phyloP scores from a whole-genome alignment of 2,329 filamentous ascomycete genomes.

The Curvularia eragrostidis region DNA sequence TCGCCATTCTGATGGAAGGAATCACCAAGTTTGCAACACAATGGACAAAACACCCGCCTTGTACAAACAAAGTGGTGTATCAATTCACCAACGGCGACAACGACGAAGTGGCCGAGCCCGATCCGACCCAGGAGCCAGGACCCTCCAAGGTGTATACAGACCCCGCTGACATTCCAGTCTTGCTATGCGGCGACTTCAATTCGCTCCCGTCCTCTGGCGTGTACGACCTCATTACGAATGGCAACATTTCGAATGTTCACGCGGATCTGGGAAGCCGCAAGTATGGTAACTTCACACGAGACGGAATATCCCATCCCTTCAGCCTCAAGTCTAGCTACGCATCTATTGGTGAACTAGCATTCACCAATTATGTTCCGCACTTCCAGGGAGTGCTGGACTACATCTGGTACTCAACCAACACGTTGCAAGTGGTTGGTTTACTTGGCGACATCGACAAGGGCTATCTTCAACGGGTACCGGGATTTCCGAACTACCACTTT shows the following conservation, averaged over 20 bases:
- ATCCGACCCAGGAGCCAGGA: slow-evolving; percentile 68
- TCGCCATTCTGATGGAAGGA: slow-evolving; percentile 92
- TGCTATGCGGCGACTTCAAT: slow-evolving; percentile 97
- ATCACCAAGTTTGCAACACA: slow-evolving; percentile 85
- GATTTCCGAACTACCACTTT: slow-evolving; percentile 94
- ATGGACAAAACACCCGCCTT: slow-evolving; percentile 79
- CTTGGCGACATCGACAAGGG: slow-evolving; percentile 86
- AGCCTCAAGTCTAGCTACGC: slow-evolving; percentile 89
- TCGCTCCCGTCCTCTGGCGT: slow-evolving; percentile 86
- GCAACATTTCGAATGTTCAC: slow-evolving; percentile 78
- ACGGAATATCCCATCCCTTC: slow-evolving; percentile 95
- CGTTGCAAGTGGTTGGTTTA: slow-evolving; percentile 80
- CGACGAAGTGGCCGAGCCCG: slow-evolving; percentile 57
- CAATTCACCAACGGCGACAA: slow-evolving; percentile 56
- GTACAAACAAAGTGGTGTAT: slow-evolving; percentile 75
- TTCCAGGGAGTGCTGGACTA: slow-evolving; percentile 95
- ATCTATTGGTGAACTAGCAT: slow-evolving; percentile 82
- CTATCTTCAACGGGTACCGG: slow-evolving; percentile 84
- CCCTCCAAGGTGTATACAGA: slow-evolving; percentile 87
- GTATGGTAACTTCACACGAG: slow-evolving; percentile 90
- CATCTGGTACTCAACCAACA: slow-evolving; percentile 95
- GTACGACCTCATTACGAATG: slow-evolving; percentile 85
- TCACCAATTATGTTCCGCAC: slow-evolving; percentile 96
- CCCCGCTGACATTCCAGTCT: slow-evolving; percentile 84
- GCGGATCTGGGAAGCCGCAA: slow-evolving; percentile 79